Percentiles rank a stretch among this genome's conserved stretches.
Conservation (phyloP, 805 yeast species). For the Starmerella tilneyi region DNA sequence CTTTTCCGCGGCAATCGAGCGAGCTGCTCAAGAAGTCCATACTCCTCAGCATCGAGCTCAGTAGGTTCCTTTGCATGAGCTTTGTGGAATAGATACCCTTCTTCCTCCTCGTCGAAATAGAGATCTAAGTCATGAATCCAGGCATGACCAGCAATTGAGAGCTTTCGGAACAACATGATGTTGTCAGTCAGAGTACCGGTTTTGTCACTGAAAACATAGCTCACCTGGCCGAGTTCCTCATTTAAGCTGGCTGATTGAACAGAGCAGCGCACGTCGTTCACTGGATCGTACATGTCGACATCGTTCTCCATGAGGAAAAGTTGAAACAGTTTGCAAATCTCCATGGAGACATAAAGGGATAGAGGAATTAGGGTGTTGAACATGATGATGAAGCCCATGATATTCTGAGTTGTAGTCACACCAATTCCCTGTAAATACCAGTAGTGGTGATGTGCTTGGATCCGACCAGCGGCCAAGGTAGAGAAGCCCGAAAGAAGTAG, state of each 20-base stretch:
- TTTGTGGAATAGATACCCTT: constrained; percentile 25
- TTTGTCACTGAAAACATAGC: constrained; percentile 88
- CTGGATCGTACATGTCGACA: constrained; percentile 84
- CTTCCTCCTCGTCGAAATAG: constrained; percentile 28
- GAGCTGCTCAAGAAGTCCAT: constrained; percentile 22
- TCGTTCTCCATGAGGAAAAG: constrained; percentile 74
- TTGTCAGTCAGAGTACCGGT: constrained; percentile 97
- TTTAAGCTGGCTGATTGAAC: constrained; percentile 91
- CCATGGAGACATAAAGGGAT: constrained; percentile 92
- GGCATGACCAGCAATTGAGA: constrained; percentile 76
- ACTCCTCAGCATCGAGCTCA: constrained; percentile 15
- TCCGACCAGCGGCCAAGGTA: constrained; percentile 59
- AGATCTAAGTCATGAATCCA: constrained; percentile 74
- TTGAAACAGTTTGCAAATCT: constrained; percentile 84
- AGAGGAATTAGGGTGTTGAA: constrained; percentile 91
- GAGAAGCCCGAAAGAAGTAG: constrained; percentile 64
- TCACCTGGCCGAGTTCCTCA: constrained; percentile 94
- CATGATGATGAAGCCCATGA: constrained; percentile 96
- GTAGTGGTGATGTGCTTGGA: constrained; percentile 25
- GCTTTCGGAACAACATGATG: constrained; percentile 80
- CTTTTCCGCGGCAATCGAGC: constrained; percentile 23
- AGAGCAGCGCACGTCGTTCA: constrained; percentile 81
- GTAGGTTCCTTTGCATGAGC: constrained; percentile 16
- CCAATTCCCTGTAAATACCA: constrained; percentile 72
- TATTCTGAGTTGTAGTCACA: constrained; percentile 76